Percentiles rank a stretch among this genome's conserved stretches.
Evolutionary conservation across 768 basidiomycete species (phyloP).

Genomic region (Phlebiopsis gigantea): DNA sequence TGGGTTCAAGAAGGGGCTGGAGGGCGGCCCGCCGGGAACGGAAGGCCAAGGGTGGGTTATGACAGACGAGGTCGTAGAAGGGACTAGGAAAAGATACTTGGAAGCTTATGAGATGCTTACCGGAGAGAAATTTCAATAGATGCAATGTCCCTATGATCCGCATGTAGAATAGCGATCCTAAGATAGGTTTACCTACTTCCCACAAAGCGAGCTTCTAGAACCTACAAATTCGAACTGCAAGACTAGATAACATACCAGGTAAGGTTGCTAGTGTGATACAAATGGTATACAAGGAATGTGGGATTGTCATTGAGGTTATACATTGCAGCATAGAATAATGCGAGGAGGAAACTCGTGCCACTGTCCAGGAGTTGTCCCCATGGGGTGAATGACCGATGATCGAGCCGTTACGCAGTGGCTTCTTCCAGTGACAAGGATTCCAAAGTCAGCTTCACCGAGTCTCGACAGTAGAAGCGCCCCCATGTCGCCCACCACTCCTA

Average conservation of each 20-base stretch:
- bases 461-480: conserved; percentile 36
- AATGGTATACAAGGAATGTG: too few relatives aligned
- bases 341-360: too few relatives aligned
- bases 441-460: neutral
- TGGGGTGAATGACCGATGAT: neutral
- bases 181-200: too few relatives aligned
- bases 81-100: conserved; percentile 72
- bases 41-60: conserved; percentile 76
- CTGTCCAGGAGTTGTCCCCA: neutral
- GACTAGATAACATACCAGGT: too few relatives aligned
- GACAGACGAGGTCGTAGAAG: conserved; percentile 66
- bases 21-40: conserved; percentile 61
- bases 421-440: neutral
- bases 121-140: neutral
- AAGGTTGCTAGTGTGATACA: too few relatives aligned
- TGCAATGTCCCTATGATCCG: too few relatives aligned
- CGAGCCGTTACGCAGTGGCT: neutral
- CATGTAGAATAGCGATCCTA: too few relatives aligned
- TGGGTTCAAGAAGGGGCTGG: conserved; percentile 78
- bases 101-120: conserved; percentile 68
- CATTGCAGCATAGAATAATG: neutral
- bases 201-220: too few relatives aligned
- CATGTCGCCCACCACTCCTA: conserved; percentile 59
- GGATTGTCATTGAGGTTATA: too few relatives aligned
- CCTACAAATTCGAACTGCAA: too few relatives aligned